Percentiles rank a stretch among this genome's conserved stretches.
phyloP scores from a whole-genome alignment of 1,284 basidiomycete genomes.

The Microbotryum lychnidis-dioicae region DNA sequence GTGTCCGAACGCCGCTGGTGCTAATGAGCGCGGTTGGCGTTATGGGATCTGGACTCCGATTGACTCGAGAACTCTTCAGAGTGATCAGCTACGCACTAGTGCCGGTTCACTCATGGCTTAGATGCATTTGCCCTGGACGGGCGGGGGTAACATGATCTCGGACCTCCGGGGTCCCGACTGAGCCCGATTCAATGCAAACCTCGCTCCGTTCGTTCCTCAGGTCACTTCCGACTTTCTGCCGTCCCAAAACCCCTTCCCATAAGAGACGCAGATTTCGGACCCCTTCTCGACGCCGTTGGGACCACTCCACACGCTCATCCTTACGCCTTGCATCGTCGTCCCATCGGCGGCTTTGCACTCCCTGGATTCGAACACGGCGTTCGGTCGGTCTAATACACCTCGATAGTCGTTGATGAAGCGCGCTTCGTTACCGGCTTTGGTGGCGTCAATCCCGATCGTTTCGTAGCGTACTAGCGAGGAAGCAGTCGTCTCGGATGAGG shows the following conservation, averaged over 20 bases:
- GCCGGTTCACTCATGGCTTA: too few species aligned
- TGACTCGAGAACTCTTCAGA: too few species aligned
- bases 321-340: conserved; percentile 49
- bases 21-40: too few species aligned
- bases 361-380: conserved; percentile 55
- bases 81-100: too few species aligned
- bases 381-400: conserved; percentile 56
- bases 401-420: conserved; percentile 83
- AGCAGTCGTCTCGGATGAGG: not conserved
- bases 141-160: too few species aligned
- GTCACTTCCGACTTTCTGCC: conserved; percentile 26
- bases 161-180: too few species aligned
- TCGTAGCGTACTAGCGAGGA: not conserved
- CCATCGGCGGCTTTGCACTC: conserved; percentile 9
- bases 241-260: conserved; percentile 87
- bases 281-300: conserved; percentile 62
- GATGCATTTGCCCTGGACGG: too few species aligned
- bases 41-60: too few species aligned
- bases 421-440: conserved; percentile 67
- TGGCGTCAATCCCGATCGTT: conserved; percentile 57
- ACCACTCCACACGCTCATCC: conserved; percentile 64
- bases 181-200: too few species aligned
- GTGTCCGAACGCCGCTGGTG: too few species aligned
- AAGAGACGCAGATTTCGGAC: conserved; percentile 77
- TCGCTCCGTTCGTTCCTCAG: not conserved